A percentile compares a stretch with the other conserved stretches of the same genome.
These are phyloP conservation scores for Penicillium arizonense DNA, from an alignment of 495 filamentous ascomycete genomes.

Conservation along the genomic window DNA sequence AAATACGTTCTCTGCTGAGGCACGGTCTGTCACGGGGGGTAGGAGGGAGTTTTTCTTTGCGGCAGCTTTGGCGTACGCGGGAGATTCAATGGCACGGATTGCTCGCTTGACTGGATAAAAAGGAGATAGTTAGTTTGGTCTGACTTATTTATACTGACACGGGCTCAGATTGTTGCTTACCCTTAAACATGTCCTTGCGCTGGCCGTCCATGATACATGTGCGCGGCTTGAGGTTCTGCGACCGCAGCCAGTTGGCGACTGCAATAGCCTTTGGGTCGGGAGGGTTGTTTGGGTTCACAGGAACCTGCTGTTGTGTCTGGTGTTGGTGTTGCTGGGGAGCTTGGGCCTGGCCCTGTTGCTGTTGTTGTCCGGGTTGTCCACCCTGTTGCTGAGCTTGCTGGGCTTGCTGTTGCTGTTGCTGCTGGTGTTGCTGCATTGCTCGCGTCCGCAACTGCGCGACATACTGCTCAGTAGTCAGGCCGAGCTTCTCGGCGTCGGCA, in stretches of 20 bases:
- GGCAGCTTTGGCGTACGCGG: constrained; percentile 81
- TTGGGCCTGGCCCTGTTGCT: constrained; percentile 37
- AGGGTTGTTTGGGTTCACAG: constrained; percentile 64
- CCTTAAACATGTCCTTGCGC: constrained; percentile 97
- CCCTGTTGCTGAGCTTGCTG: constrained; percentile 25
- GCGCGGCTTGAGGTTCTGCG: constrained; percentile 83
- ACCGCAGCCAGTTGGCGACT: constrained; percentile 82
- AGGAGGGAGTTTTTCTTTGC: constrained; percentile 81
- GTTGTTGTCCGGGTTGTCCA: constrained; percentile 44
- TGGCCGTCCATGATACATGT: constrained; percentile 95
- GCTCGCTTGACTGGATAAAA: constrained; percentile 84
- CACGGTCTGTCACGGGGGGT: constrained; percentile 81
- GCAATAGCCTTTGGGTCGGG: constrained; percentile 85
- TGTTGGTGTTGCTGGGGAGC: constrained; percentile 32
- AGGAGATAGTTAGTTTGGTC: constrained; percentile 2
- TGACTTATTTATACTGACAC: background rate
- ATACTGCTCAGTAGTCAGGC: constrained; percentile 64
- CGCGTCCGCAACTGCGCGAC: constrained; percentile 64
- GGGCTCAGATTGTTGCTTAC: constrained; percentile 38
- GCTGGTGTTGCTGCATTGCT: constrained; percentile 46
- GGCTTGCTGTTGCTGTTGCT: constrained; percentile 43
- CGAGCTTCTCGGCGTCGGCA: constrained; percentile 62
- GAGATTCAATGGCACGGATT: constrained; percentile 86
- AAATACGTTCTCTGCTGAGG: constrained; percentile 86
- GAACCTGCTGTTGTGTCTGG: constrained; percentile 47